These are phyloP conservation scores for Arachis hypogaea DNA, from an alignment of 306 rosid genomes.

Conservation along the genomic window DNA sequence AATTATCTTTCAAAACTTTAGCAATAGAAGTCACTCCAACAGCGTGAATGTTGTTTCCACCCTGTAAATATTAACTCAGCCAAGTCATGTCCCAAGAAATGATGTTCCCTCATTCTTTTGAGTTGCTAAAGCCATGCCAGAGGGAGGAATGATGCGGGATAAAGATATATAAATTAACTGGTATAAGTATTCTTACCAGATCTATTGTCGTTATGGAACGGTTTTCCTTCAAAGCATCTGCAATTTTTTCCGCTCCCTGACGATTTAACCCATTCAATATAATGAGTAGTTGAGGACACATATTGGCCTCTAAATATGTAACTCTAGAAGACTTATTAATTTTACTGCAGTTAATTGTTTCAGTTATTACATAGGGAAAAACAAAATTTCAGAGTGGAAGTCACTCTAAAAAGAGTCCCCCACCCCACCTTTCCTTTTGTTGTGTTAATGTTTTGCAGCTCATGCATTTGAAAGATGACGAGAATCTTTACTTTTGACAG, in stretches of 20 bases:
- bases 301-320: constrained; percentile 31
- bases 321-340: not conserved
- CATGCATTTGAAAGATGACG: too few species aligned
- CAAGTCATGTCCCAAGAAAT: constrained; percentile 38
- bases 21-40: constrained; percentile 71
- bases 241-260: constrained; percentile 90
- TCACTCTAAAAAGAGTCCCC: too few species aligned
- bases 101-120: not conserved
- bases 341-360: not conserved
- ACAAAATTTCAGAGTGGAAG: not conserved
- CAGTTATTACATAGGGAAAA: not conserved
- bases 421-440: too few species aligned
- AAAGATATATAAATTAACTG: constrained; percentile 16
- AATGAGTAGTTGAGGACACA: constrained; percentile 1
- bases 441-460: too few species aligned
- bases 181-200: constrained; percentile 58
- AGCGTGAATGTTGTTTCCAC: constrained; percentile 86
- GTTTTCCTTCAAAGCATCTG: constrained; percentile 89
- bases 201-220: constrained; percentile 77
- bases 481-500: not conserved
- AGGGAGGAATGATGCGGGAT: not conserved
- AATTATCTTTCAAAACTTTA: constrained; percentile 83
- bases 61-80: constrained; percentile 57
- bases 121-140: not conserved
- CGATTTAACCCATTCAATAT: constrained; percentile 27